Conservation (phyloP, 139 green algal species). For the Coccomyxa sp. region DNA sequence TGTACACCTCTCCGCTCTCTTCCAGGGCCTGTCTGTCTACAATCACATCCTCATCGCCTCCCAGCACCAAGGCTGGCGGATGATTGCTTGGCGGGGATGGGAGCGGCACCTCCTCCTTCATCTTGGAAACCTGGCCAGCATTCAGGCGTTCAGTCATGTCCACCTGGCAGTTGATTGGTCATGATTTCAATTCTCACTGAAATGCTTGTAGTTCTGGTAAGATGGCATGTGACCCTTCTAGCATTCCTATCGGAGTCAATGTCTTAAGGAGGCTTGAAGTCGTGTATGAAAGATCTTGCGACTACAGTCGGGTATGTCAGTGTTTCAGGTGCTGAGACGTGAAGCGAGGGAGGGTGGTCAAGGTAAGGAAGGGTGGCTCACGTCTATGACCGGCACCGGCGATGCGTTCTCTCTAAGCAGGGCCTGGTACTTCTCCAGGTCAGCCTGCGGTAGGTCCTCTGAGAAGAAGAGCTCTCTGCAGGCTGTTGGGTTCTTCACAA, state of each 20-base stretch:
- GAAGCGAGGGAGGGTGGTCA: not conserved
- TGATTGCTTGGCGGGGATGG: constrained; percentile 16
- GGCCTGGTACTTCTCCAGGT: constrained; percentile 34
- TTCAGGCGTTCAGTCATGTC: constrained; percentile 54
- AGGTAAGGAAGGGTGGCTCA: not conserved
- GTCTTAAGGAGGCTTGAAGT: no score
- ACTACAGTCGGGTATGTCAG: no score
- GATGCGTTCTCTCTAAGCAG: not conserved
- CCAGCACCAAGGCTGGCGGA: constrained; percentile 40
- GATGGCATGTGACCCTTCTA: no score
- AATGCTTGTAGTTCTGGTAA: no score
- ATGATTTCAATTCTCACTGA: no score
- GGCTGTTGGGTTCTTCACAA: constrained; percentile 32
- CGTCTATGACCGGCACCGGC: not conserved
- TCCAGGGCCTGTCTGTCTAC: constrained; percentile 50
- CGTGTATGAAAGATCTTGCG: no score
- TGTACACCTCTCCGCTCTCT: constrained; percentile 48
- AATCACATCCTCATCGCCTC: constrained; percentile 49
- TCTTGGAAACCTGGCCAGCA: constrained; percentile 36
- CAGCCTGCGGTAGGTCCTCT: constrained; percentile 39
- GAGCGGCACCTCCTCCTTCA: constrained; percentile 47
- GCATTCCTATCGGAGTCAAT: no score
- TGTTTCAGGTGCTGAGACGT: no score
- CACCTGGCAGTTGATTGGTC: no score
- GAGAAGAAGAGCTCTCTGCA: constrained; percentile 71